These are phyloP conservation scores for Periconia macrospinosa DNA, from an alignment of 2,329 filamentous ascomycete species.

Conservation along the genomic window DNA sequence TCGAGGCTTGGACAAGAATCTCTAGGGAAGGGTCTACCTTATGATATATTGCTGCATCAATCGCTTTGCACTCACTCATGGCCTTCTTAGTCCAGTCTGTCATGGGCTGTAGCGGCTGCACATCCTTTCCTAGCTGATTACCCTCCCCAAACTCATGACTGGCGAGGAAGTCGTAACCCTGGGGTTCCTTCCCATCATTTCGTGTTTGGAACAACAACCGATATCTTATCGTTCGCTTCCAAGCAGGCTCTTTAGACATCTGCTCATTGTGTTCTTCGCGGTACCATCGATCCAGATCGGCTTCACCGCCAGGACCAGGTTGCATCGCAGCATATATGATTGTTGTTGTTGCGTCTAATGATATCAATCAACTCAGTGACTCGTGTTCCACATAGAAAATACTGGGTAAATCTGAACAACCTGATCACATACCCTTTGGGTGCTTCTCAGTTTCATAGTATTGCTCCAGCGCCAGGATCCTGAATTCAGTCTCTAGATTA, in stretches of 20 bases:
- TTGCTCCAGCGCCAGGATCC: conserved; percentile 21
- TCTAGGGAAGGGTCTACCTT: conserved; percentile 12
- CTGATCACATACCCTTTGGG: conserved; percentile 25
- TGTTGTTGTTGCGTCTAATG: conserved; percentile 15
- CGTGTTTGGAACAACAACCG: conserved; percentile 17
- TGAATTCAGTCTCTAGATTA: conserved; percentile 21
- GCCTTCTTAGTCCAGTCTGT: conserved; percentile 35
- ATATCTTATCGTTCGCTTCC: conserved; percentile 27
- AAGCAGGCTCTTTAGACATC: conserved; percentile 33
- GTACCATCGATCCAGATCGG: conserved; percentile 35
- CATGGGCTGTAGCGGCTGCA: conserved; percentile 29
- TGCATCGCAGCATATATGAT: conserved; percentile 34
- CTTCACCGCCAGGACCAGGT: conserved; percentile 20
- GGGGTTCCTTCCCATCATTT: conserved; percentile 7
- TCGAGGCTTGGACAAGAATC: background rate
- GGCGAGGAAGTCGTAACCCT: conserved; percentile 25
- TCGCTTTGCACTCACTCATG: conserved; percentile 22
- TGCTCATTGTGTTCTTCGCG: conserved; percentile 36
- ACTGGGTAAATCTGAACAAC: too few relatives aligned
- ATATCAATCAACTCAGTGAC: background rate
- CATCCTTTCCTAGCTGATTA: conserved; percentile 28
- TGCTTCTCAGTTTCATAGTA: conserved; percentile 18
- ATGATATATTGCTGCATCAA: conserved; percentile 33
- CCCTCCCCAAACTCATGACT: conserved; percentile 34
- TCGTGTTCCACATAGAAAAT: too few relatives aligned